Evolutionary conservation across 306 rosid genomes (phyloP), one percentile per base, ranked within the genome.

Genomic region (Luffa aegyptiaca): DNA sequence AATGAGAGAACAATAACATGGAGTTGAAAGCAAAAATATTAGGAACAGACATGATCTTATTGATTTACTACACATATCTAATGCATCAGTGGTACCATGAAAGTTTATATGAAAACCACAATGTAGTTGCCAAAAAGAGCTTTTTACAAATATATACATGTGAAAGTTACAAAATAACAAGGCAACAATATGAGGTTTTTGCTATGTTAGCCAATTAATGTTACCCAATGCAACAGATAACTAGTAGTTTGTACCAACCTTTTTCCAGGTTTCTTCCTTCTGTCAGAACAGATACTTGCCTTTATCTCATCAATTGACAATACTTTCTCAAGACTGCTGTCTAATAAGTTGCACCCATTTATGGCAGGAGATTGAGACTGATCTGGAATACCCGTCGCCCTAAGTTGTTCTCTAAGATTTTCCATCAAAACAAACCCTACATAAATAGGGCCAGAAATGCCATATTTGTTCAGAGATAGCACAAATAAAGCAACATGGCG

Each of bases 391-490:
- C 73, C 78, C 35, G 93, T 76, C 45, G 85, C 57, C 82, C 88
- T 77, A n/a, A 88, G 51, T 81, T 90, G 77, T 48, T 68, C 79
- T 81, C 86, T 90, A 81, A 89, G 78, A 80, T 82, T 79, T 79
- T 90, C 91, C 90, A 94, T 92, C 88, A 87, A 80, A 83, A 88
- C 79, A 75, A 92, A 53, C 42, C 85, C 94, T 92, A 89, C 82
- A 83, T 49, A 74, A 58, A 79, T 52, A 84, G 68, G 20, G 62
- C 41, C 10, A 33, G 1, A 63, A 44, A 59, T 31, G 21, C 61
- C 51, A 65, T 42, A 55, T n/a, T 31, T 33, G 18, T 33, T 66
- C 10, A 61, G 36, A 70, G 31, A 77, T 48, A 64, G 82, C 53
- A 78, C 36, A 20, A 17, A 71, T 7, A 55, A 49, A 17, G n/a